These are phyloP conservation scores for Yarrowia deformans DNA, from an alignment of 805 yeast genomes.

Conservation along the genomic window DNA sequence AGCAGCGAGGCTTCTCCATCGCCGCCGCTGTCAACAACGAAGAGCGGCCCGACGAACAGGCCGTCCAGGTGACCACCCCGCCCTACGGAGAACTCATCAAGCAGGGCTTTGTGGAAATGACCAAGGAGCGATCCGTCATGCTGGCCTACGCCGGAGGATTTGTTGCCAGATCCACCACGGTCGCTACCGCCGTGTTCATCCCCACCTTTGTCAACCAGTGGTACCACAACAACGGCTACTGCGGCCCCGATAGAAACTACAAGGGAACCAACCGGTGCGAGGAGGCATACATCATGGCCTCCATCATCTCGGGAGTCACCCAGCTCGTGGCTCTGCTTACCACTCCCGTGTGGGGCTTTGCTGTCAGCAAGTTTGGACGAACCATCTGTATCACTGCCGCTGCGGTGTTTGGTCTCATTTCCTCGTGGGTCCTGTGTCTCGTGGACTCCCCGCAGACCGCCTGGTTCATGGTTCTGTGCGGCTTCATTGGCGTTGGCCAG, in stretches of 20 bases:
- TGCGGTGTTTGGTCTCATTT: constrained; percentile 43
- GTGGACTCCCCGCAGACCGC: constrained; percentile 49
- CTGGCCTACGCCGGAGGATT: constrained; percentile 68
- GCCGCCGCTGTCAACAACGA: constrained; percentile 49
- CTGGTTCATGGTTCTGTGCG: constrained; percentile 49
- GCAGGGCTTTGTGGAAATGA: constrained; percentile 59
- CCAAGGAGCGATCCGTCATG: constrained; percentile 56
- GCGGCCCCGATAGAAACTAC: constrained; percentile 50
- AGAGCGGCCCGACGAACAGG: constrained; percentile 41
- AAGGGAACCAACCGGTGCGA: constrained; percentile 38
- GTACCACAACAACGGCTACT: constrained; percentile 60
- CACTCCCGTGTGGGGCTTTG: constrained; percentile 69
- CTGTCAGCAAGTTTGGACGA: constrained; percentile 59
- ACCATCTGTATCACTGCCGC: constrained; percentile 49
- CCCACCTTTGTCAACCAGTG: constrained; percentile 69
- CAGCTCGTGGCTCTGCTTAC: constrained; percentile 63
- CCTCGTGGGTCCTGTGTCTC: constrained; percentile 45
- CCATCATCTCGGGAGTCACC: constrained; percentile 72
- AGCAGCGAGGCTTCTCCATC: constrained; percentile 45
- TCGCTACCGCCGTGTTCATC: constrained; percentile 64
- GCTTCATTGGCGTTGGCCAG: constrained; percentile 65
- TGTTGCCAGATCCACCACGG: constrained; percentile 69
- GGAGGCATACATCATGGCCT: constrained; percentile 70
- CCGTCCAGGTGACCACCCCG: constrained; percentile 41
- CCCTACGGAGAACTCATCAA: constrained; percentile 55